Evolutionary conservation across 2,329 filamentous ascomycete species (phyloP), one percentile per base, ranked within the genome.

Genomic region (Dendryphion nanum): DNA sequence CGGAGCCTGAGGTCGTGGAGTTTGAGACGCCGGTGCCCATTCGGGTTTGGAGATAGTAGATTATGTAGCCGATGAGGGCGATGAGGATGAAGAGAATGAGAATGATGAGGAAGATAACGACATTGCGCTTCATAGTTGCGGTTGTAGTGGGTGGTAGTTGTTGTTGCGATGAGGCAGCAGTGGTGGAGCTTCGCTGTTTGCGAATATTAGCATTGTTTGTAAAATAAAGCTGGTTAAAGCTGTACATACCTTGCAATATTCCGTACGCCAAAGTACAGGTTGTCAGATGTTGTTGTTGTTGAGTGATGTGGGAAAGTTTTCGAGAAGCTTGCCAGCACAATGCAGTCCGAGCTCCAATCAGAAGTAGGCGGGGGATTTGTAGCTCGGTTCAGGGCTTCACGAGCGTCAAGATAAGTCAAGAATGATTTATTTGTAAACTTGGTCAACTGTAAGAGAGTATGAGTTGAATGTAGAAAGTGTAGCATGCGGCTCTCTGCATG

Each of bases 21-120:
- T n/a, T n/a, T 10, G 54, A 59, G 31, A 58, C 60, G 44, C 61
- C 64, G 14, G 67, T 61, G 0, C 61, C 55, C 64, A 68, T 67
- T 29, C 66, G 59, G 10, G 64, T 69, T 51, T 73, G 71, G 30
- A 72, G 64, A 57, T 68, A 70, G 64, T 71, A 75, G 57, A 75
- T 74, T 30, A 63, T 47, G 59, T 74, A 74, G 31, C 65, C 72
- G 58, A 75, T 71, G 18, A 71, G 53, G 19, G 68, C 69, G 36
- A 75, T 69, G 35, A 74, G 63, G 53, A 74, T 63, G 64, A 75
- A 74, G 53, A 75, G 72, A 58, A 75, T 67, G 51, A 75, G 66
- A 58, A 75, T 69, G 59, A 75, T 75, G 52, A 73, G 61, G 60
- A 72, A 72, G 63, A 75, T 72, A 63, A 72, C 71, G 47, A 75